Base-by-base conservation (phyloP, 345 rosid genomes). In the Cardamine chenopodiifolia region DNA sequence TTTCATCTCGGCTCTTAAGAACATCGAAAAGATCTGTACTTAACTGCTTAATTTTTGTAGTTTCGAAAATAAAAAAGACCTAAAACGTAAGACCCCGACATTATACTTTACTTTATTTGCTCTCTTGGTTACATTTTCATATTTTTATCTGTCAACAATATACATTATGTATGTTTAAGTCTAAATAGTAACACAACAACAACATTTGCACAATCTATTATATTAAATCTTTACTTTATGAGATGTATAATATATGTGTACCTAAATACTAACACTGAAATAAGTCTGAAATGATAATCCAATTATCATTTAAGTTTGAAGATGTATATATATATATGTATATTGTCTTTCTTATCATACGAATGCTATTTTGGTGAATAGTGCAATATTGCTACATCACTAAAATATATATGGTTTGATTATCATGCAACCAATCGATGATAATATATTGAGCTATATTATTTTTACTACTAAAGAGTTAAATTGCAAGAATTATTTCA, bases 241-340 rank as follows among this genome's bases (percentile, higher is more conserved):
- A 50, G 45, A 75, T 76, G 57, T 75, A 62, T 61, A 55, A 61
- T 60, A 57, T 60, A n/a, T 75, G 39, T 62, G 66, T 11, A 66
- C 59, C 67, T 74, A 57, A 57, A 58, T n/a, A 65, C 49, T 73
- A 73, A 64, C 64, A 40, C 52, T 76, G n/a, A 25, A 69, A 62
- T 76, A 76, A 70, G 39, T 52, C 44, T 20, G 25, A 52, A 52
- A 68, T 61, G 74, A 60, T 68, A 44, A 39, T 28, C 62, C 26
- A 29, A 14, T 67, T 49, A 37, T 75, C 64, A 76, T 68, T 10
- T 4, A 42, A 54, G 70, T 53, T 76, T 53, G 5, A 68, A 29
- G 74, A 39, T 68, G 22, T 60, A 35, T 49, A 10, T 13, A 20
- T 50, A 9, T 69, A 53, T 29, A 29, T 29, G 50, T 32, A 29